Evolutionary conservation across 192 early-diverging fungal genomes (phyloP).

Genomic region (Physocladia obscura): DNA sequence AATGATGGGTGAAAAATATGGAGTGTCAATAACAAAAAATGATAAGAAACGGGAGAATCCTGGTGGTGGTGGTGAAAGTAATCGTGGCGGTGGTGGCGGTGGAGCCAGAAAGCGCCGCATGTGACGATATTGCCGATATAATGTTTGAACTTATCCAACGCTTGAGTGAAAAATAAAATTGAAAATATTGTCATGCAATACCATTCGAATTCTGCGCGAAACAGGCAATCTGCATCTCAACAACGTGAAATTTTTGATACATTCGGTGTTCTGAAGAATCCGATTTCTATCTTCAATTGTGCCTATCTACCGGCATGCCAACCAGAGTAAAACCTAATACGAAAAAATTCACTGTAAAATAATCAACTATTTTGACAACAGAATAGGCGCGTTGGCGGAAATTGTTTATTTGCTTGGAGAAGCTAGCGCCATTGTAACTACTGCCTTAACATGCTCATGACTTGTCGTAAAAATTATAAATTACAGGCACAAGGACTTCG

Average conservation of each 20-base stretch:
- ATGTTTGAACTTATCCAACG: no score
- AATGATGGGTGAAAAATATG: slow-evolving; percentile 50
- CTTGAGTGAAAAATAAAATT: no score
- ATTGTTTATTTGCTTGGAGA: slow-evolving; percentile 40
- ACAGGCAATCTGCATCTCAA: no score
- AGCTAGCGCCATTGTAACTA: slow-evolving; percentile 41
- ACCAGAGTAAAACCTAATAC: slow-evolving; percentile 1
- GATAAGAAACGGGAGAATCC: slow-evolving; percentile 14
- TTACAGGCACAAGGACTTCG: slow-evolving; percentile 47
- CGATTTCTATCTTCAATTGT: slow-evolving; percentile 28
- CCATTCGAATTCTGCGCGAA: no score
- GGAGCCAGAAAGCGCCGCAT: neutral
- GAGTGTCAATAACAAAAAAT: slow-evolving; percentile 20
- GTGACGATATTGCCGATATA: neutral
- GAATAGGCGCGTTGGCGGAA: slow-evolving; percentile 18
- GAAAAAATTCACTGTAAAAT: no score
- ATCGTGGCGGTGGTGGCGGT: neutral
- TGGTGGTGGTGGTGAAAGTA: neutral
- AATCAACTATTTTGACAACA: no score
- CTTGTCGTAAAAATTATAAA: no score
- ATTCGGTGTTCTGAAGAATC: slow-evolving; percentile 23
- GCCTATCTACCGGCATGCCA: slow-evolving; percentile 23
- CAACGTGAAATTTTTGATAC: no score
- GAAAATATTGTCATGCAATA: no score
- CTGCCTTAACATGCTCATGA: no score